Base-by-base conservation (phyloP, 2,329 filamentous ascomycete genomes). In the Microdochium trichocladiopsis region DNA sequence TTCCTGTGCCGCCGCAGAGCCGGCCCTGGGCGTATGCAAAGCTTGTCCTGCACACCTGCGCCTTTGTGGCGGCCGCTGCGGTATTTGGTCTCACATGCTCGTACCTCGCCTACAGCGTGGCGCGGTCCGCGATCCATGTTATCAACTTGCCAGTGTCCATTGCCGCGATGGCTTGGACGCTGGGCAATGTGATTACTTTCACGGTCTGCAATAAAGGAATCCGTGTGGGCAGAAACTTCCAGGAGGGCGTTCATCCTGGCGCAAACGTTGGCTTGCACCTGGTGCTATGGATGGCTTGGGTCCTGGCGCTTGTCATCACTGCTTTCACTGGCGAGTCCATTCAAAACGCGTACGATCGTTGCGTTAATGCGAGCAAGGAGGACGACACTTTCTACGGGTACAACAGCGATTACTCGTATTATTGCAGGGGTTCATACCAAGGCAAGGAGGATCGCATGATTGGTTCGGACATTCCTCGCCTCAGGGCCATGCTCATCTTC, bases 401-500 rank as follows among this genome's bases (percentile, higher is more conserved):
- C 25, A 28, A 16, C 48, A 47, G 37, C 31, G 36, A 23, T 12
- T 36, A 47, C 21, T 18, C 21, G 43, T 51, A 41, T 23, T 52
- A 60, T 50, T 62, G 60, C 57, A 48, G 55, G 25, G 47, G 45
- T 25, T 54, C 58, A 47, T 55, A 50, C 21, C 41, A 53, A 21
- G 41, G 23, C 12, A 50, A 47, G 36, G 23, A 23, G 6, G 16
- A 22, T 11, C 55, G 57, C 51, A 33, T 47, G 22, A 50, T 53
- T 33, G 47, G 43, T 45, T 51, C 49, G 45, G 56, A 64, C 51
- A 21, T 63, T 18, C 58, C 61, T 0, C 50, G 54, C 84, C 83
- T 47, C 60, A 59, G 55, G 31, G 59, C 59, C 25, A 28, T 96
- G 25, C 76, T 96, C 58, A 81, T 86, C 4, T 87, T 97, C 62